Conservation (phyloP, 2,329 filamentous ascomycete genomes). For the Gyromitra esculenta region DNA sequence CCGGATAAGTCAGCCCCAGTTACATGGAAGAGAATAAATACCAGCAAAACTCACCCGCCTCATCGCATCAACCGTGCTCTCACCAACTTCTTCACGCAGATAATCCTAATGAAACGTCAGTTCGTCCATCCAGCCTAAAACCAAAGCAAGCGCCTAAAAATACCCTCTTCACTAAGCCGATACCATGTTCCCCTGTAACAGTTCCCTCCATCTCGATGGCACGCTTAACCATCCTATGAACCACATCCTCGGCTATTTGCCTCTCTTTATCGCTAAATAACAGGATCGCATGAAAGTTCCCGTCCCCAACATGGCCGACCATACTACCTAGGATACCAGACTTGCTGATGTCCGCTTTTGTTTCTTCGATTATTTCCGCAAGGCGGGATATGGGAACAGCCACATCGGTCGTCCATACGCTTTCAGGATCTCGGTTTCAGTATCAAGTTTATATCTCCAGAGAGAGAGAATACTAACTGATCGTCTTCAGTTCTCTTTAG, state of each 20-base stretch:
- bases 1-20: slow-evolving; percentile 16
- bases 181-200: slow-evolving; percentile 84
- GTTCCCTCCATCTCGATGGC: slow-evolving; percentile 87
- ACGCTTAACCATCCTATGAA: slow-evolving; percentile 85
- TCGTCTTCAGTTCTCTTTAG: slow-evolving; percentile 69
- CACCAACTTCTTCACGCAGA: slow-evolving; percentile 78
- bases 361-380: slow-evolving; percentile 78
- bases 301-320: slow-evolving; percentile 78
- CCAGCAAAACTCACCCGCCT: slow-evolving; percentile 69
- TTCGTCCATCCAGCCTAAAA: neutral
- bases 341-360: slow-evolving; percentile 70
- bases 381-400: slow-evolving; percentile 78
- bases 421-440: slow-evolving; percentile 58
- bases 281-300: slow-evolving; percentile 78
- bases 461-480: slow-evolving; percentile 31
- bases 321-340: slow-evolving; percentile 71
- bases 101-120: slow-evolving; percentile 67
- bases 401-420: slow-evolving; percentile 81
- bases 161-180: slow-evolving; percentile 79
- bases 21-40: neutral
- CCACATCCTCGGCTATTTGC: slow-evolving; percentile 73
- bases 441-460: neutral
- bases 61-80: slow-evolving; percentile 81
- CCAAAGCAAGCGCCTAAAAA: neutral
- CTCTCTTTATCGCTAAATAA: slow-evolving; percentile 75